These are phyloP conservation scores for Cardamine resedifolia DNA, from an alignment of 345 rosid species.

Conservation along the genomic window DNA sequence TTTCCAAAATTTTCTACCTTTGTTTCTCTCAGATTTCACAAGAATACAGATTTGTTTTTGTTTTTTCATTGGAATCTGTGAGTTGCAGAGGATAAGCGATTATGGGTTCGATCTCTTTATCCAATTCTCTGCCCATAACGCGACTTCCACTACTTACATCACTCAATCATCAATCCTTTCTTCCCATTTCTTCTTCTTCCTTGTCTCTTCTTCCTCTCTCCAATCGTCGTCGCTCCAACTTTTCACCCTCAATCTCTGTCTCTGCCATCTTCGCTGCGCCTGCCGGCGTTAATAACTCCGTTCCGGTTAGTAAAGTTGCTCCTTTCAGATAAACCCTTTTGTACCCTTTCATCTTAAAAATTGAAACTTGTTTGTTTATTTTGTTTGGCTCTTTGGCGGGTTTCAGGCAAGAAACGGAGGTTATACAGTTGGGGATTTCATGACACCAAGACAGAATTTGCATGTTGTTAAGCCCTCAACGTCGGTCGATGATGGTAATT, in stretches of 20 bases:
- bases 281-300: constrained; percentile 45
- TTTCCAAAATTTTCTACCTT: not conserved
- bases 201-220: constrained; percentile 33
- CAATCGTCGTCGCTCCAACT: constrained; percentile 31
- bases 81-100: constrained; percentile 32
- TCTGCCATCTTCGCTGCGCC: constrained; percentile 38
- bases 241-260: constrained; percentile 12
- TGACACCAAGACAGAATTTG: constrained; percentile 69
- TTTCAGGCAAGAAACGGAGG: constrained; percentile 57
- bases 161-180: constrained; percentile 14
- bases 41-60: not conserved
- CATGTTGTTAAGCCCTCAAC: constrained; percentile 75
- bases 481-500: constrained; percentile 79
- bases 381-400: not conserved
- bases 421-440: constrained; percentile 84
- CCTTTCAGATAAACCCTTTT: not conserved
- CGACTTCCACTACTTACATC: constrained; percentile 34
- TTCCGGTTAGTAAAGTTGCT: constrained; percentile 43
- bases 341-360: not conserved
- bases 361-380: not conserved
- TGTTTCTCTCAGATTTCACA: constrained; percentile 5
- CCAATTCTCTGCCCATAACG: constrained; percentile 40
- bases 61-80: constrained; percentile 18
- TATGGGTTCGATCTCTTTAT: constrained; percentile 40
- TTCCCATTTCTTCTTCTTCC: constrained; percentile 11